Percentiles rank a stretch among this genome's conserved stretches.
Conservation (phyloP, 352 stramenopile species). For the Globisporangium rhizosaccharum region DNA sequence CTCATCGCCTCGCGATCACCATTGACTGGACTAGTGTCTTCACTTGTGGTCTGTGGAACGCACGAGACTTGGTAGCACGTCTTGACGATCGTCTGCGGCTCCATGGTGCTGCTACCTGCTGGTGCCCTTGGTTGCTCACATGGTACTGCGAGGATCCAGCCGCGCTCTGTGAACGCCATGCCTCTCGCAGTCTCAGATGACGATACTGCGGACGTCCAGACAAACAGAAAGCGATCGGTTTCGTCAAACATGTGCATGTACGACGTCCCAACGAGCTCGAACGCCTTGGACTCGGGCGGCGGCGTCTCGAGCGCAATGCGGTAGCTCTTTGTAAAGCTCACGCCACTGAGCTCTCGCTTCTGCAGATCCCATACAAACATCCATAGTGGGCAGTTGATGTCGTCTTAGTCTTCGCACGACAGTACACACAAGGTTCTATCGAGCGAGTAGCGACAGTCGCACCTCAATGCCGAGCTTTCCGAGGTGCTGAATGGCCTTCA, state of each 20-base stretch:
- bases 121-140: neutral
- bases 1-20: neutral
- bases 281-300: no score
- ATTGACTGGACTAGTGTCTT: neutral
- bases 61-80: slow-evolving; percentile 10
- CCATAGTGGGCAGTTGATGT: no score
- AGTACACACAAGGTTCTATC: neutral
- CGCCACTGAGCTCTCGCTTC: neutral
- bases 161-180: slow-evolving; percentile 2
- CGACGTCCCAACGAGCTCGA: slow-evolving; percentile 8
- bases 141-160: neutral
- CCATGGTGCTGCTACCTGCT: neutral
- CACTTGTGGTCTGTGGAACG: neutral
- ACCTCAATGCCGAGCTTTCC: slow-evolving; percentile 1
- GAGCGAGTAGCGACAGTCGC: no score
- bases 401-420: neutral
- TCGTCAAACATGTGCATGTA: slow-evolving; percentile 12
- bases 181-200: neutral
- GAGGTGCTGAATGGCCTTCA: no score
- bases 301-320: neutral
- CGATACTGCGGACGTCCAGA: slow-evolving; percentile 4
- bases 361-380: neutral
- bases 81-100: slow-evolving; percentile 1
- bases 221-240: neutral
- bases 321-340: slow-evolving; percentile 5